These are phyloP conservation scores for Apiotrichum gamsii DNA, from an alignment of 1,284 basidiomycete species.

Conservation along the genomic window DNA sequence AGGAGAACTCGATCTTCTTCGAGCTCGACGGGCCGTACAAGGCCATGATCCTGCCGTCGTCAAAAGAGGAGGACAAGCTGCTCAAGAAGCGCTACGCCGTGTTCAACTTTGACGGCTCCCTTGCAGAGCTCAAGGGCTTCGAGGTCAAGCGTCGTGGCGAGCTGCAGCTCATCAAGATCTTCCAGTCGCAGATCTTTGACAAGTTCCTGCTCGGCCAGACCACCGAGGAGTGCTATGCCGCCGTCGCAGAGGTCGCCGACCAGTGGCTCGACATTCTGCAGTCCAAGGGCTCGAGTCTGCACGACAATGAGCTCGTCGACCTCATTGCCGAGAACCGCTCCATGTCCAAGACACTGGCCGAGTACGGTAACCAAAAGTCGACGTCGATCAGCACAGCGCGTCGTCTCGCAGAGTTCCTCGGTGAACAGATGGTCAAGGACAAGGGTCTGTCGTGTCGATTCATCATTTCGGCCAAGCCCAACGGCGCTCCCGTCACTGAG, in stretches of 20 bases:
- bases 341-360: conserved; percentile 94
- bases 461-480: conserved; percentile 92
- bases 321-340: conserved; percentile 98
- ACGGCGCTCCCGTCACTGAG: conserved; percentile 92
- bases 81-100: conserved; percentile 99
- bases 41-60: conserved; percentile 98
- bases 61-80: conserved; percentile 98
- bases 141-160: conserved; percentile 98
- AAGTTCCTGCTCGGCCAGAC: conserved; percentile 91
- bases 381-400: conserved; percentile 96
- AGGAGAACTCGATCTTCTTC: conserved; percentile 99
- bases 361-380: conserved; percentile 94
- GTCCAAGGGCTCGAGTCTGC: conserved; percentile 72
- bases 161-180: conserved; percentile 98
- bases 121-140: conserved; percentile 97
- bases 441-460: conserved; percentile 98
- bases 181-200: conserved; percentile 98
- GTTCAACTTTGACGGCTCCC: conserved; percentile 95
- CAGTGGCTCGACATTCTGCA: conserved; percentile 97
- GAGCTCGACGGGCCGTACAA: conserved; percentile 98
- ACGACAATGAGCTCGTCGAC: conserved; percentile 90
- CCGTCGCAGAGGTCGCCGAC: conserved; percentile 88
- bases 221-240: conserved; percentile 90
- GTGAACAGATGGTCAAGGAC: conserved; percentile 98
- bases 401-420: conserved; percentile 93